These are phyloP conservation scores for Aspergillus hortae DNA, from an alignment of 2,329 filamentous ascomycete species.

Conservation along the genomic window DNA sequence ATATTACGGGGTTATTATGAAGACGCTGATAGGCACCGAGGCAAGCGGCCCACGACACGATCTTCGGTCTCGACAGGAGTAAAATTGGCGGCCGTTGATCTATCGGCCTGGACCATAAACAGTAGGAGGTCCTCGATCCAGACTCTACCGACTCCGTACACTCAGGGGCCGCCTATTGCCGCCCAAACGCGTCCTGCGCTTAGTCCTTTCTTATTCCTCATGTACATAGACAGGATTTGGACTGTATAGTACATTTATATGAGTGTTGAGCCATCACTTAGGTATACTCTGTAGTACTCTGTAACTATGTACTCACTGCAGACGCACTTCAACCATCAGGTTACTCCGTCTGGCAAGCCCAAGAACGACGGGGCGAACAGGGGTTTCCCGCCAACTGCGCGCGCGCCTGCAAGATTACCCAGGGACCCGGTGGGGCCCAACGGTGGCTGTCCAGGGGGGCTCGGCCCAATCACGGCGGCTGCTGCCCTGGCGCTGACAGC, in stretches of 20 bases:
- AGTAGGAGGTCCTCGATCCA: slow-evolving; percentile 6
- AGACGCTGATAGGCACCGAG: background rate
- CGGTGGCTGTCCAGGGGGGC: slow-evolving; percentile 12
- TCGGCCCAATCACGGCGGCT: slow-evolving; percentile 2
- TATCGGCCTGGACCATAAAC: slow-evolving; percentile 13
- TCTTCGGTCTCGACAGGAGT: slow-evolving; percentile 8
- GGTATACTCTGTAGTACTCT: too few relatives aligned
- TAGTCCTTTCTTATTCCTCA: background rate
- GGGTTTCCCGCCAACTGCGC: slow-evolving; percentile 18
- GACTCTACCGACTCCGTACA: slow-evolving; percentile 1
- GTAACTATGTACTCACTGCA: too few relatives aligned
- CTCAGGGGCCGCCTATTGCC: slow-evolving; percentile 4
- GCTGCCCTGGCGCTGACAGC: slow-evolving; percentile 10
- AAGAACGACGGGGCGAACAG: slow-evolving; percentile 22
- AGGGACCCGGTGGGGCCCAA: slow-evolving; percentile 20
- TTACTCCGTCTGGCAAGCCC: slow-evolving; percentile 1
- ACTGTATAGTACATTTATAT: background rate
- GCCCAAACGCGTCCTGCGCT: slow-evolving; percentile 14
- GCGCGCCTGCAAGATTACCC: slow-evolving; percentile 25
- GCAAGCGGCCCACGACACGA: slow-evolving; percentile 1
- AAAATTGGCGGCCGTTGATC: slow-evolving; percentile 17
- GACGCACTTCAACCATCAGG: too few relatives aligned
- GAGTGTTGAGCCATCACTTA: background rate
- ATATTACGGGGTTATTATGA: background rate
- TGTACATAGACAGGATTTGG: background rate